These are phyloP conservation scores for Anisodus acutangulus DNA, from an alignment of 257 asterid species.

Conservation along the genomic window DNA sequence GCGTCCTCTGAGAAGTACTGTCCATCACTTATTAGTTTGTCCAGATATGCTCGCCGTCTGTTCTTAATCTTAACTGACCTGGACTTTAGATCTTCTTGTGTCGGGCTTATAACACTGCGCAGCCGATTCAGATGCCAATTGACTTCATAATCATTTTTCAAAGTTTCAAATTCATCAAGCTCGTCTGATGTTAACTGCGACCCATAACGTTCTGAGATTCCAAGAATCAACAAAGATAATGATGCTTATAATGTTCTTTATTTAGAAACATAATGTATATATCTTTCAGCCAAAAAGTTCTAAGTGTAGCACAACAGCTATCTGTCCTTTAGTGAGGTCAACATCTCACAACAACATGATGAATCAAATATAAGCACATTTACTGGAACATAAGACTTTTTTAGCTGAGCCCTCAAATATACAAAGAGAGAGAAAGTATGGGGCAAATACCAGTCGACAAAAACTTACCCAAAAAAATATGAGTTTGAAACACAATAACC, in stretches of 20 bases:
- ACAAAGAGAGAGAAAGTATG: neutral
- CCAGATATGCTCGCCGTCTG: slow-evolving; percentile 85
- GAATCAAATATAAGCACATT: slow-evolving; percentile 19
- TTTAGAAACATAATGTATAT: neutral
- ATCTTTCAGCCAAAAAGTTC: neutral
- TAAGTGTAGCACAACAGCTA: neutral
- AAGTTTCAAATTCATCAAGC: slow-evolving; percentile 66
- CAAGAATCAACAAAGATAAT: neutral
- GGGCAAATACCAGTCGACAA: too few relatives aligned
- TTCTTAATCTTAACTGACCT: slow-evolving; percentile 72
- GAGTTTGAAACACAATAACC: slow-evolving; percentile 7
- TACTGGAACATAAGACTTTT: neutral
- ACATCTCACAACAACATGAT: neutral
- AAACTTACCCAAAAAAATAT: neutral
- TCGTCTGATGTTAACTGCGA: slow-evolving; percentile 63
- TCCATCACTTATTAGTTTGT: slow-evolving; percentile 65
- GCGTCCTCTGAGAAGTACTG: slow-evolving; percentile 91
- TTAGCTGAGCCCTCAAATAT: neutral
- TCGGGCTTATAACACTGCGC: slow-evolving; percentile 69
- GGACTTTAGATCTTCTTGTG: slow-evolving; percentile 69
- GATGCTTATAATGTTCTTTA: neutral
- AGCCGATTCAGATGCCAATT: slow-evolving; percentile 85
- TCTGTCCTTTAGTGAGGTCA: neutral
- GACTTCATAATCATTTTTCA: slow-evolving; percentile 81
- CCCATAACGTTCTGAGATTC: slow-evolving; percentile 81